phyloP scores from a whole-genome alignment of 345 rosid genomes.

The Eucalyptus camaldulensis region DNA sequence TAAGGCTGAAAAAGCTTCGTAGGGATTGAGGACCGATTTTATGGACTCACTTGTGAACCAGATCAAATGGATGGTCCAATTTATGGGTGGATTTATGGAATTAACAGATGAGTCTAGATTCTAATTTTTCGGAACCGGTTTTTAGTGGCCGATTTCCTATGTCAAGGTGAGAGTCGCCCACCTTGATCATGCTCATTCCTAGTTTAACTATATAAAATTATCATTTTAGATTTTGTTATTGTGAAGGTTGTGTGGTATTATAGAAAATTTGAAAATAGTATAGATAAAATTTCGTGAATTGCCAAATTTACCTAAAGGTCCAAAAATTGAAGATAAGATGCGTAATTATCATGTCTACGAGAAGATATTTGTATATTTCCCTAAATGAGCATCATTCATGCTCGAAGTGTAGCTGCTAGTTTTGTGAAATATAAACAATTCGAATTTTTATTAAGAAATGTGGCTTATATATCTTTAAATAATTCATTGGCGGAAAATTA shows the following conservation, averaged over 20 bases:
- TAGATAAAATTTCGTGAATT: not conserved
- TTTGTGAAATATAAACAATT: not conserved
- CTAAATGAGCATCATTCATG: not conserved
- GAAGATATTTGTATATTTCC: not conserved
- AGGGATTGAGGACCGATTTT: fast-evolving
- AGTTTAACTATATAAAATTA: not conserved
- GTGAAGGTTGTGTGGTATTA: not conserved
- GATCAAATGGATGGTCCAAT: fast-evolving
- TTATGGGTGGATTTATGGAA: fast-evolving
- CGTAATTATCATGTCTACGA: not conserved
- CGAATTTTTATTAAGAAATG: not conserved
- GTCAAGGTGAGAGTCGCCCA: too few relatives aligned
- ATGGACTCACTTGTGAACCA: too few relatives aligned
- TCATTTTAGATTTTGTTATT: not conserved
- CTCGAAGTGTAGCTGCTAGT: fast-evolving
- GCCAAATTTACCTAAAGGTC: not conserved
- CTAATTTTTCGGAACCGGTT: fast-evolving
- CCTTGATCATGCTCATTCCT: fast-evolving
- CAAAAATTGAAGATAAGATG: not conserved
- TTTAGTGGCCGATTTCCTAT: fast-evolving
- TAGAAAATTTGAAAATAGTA: fast-evolving
- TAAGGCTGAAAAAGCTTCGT: too few relatives aligned
- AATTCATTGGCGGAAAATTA: fast-evolving
- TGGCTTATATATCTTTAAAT: not conserved
- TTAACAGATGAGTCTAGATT: fast-evolving